A percentile compares a stretch with the other conserved stretches of the same genome.
Evolutionary conservation across 2,329 filamentous ascomycete species (phyloP).

Genomic region (Epichloe sylvatica): DNA sequence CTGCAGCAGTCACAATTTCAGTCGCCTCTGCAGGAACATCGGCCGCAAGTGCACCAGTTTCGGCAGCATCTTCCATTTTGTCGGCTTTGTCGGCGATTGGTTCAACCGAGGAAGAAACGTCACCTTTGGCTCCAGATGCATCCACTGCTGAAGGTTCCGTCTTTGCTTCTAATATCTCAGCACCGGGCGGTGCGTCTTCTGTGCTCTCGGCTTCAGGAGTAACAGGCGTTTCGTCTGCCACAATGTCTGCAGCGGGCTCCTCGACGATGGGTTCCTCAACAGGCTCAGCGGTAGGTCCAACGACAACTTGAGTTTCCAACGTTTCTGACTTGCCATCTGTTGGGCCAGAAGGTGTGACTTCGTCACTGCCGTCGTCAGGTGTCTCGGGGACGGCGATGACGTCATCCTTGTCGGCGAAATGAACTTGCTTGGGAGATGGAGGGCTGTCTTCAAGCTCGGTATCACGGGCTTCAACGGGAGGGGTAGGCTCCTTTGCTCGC

Average conservation of each 20-base stretch:
- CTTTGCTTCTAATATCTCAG: neutral
- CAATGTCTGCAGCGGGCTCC: neutral
- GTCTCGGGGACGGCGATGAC: neutral
- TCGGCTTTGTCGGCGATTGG: neutral
- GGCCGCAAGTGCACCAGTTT: neutral
- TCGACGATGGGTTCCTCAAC: neutral
- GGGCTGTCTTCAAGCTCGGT: neutral
- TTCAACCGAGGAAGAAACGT: neutral
- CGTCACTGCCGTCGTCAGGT: neutral
- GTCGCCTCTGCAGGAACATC: neutral
- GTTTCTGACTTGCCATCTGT: neutral
- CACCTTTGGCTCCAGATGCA: neutral
- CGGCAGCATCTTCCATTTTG: neutral
- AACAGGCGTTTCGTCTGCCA: neutral
- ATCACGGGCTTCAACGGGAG: neutral
- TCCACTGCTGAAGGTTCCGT: neutral
- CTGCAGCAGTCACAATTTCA: neutral
- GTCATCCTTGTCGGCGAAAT: conserved; percentile 6
- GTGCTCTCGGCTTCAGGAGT: neutral
- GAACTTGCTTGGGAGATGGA: conserved; percentile 5
- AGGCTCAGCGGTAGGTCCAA: conserved; percentile 1
- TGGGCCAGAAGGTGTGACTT: neutral
- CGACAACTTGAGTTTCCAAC: neutral
- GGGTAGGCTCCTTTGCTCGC: neutral
- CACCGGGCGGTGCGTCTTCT: too few species aligned